Conservation (phyloP, 2,329 filamentous ascomycete species). For the Colletotrichum euphorbiae region DNA sequence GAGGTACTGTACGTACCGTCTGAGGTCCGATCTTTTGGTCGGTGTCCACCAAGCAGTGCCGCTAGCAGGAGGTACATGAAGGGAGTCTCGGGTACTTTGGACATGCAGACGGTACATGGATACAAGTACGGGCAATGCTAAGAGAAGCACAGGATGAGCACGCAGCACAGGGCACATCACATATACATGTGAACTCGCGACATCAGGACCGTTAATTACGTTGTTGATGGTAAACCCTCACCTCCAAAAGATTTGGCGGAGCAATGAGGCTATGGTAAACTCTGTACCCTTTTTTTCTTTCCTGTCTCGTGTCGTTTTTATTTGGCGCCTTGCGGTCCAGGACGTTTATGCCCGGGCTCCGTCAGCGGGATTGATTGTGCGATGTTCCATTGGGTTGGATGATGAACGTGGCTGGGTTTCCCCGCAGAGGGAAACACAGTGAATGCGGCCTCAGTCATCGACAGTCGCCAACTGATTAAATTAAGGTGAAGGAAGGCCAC, state of each 20-base stretch:
- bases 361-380: slow-evolving; percentile 23
- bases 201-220: background rate
- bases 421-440: slow-evolving; percentile 37
- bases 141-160: background rate
- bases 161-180: slow-evolving; percentile 9
- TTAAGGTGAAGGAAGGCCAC: background rate
- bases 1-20: slow-evolving; percentile 37
- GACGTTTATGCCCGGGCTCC: slow-evolving; percentile 5
- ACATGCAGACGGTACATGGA: slow-evolving; percentile 27
- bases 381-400: slow-evolving; percentile 19
- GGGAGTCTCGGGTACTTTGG: slow-evolving; percentile 31
- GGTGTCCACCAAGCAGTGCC: slow-evolving; percentile 35
- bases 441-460: slow-evolving; percentile 30
- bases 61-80: slow-evolving; percentile 34
- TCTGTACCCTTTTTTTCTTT: no score
- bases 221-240: background rate
- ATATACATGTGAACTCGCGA: background rate
- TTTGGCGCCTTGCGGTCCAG: slow-evolving; percentile 15
- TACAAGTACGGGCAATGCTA: slow-evolving; percentile 19
- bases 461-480: background rate
- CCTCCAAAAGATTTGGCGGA: background rate
- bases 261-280: slow-evolving; percentile 7
- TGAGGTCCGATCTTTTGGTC: slow-evolving; percentile 27
- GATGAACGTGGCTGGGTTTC: slow-evolving; percentile 35
- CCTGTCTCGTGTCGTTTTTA: background rate